Evolutionary conservation across 2,329 filamentous ascomycete species (phyloP).

Genomic region (Fragosphaeria purpurea): DNA sequence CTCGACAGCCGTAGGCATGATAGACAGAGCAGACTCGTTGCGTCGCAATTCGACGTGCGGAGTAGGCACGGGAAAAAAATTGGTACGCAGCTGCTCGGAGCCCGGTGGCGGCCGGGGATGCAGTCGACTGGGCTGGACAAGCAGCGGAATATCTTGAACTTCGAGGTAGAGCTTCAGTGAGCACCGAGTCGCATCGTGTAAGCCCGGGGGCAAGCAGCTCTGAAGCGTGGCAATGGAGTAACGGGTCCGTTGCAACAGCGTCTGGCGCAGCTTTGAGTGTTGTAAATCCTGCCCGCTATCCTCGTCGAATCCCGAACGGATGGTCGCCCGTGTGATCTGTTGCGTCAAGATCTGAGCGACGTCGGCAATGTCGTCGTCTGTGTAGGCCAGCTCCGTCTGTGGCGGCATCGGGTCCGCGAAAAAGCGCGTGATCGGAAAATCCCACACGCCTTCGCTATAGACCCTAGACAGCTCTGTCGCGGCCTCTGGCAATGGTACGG

Average conservation of each 20-base stretch:
- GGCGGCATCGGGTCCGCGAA: slow-evolving; percentile 51
- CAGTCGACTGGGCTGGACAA: slow-evolving; percentile 41
- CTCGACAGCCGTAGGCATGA: slow-evolving; percentile 61
- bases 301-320: slow-evolving; percentile 8
- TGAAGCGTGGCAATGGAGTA: slow-evolving; percentile 39
- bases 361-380: slow-evolving; percentile 53
- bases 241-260: slow-evolving; percentile 33
- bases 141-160: slow-evolving; percentile 44
- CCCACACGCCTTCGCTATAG: slow-evolving; percentile 36
- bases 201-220: slow-evolving; percentile 31
- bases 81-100: slow-evolving; percentile 38
- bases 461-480: slow-evolving; percentile 40
- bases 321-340: slow-evolving; percentile 40
- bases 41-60: slow-evolving; percentile 66
- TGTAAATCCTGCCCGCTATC: slow-evolving; percentile 28
- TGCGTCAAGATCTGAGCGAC: slow-evolving; percentile 63
- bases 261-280: slow-evolving; percentile 25
- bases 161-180: slow-evolving; percentile 43
- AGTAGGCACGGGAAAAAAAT: slow-evolving; percentile 52
- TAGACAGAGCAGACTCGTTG: slow-evolving; percentile 57
- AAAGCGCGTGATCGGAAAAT: slow-evolving; percentile 42
- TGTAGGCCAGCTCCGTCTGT: slow-evolving; percentile 31
- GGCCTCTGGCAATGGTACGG: slow-evolving; percentile 32
- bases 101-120: slow-evolving; percentile 38
- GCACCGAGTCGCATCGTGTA: slow-evolving; percentile 32